Base-by-base conservation (phyloP, 2,329 filamentous ascomycete species). In the Colletotrichum tamarilloi region DNA sequence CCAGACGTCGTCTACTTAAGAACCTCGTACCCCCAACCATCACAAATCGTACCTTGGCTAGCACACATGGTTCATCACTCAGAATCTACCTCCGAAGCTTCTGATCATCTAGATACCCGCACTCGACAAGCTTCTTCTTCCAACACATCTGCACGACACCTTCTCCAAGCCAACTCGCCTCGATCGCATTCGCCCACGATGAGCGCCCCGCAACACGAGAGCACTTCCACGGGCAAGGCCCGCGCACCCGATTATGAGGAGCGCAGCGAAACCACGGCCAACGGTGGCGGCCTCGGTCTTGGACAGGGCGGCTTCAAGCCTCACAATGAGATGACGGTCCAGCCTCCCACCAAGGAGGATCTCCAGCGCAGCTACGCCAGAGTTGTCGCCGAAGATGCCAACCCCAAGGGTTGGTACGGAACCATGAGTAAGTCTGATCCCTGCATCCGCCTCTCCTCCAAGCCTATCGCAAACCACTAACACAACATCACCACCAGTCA, bases 361-460 rank as follows among this genome's bases (percentile, higher is more conserved):
- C 88, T 98, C 12, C 95, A 98, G 85, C 92, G 92, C 70, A 94
- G 90, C 80, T 97, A 97, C 82, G 95, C 94, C 7, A 86, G 84
- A 66, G 83, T 90, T 66, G 85, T 91, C 70, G 89, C 87, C 76
- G 89, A 91, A 65, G 92, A 97, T 76, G 90, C 90, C 38, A 90
- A 90, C 75, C 89, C 90, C 63, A 91, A 95, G 81, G 94, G 94
- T 80, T 98, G 95, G 95, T 99, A 98, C 80, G 95, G 95, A 26
- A 85, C 85, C 74, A 94, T 98, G 92, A 95, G 92, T 94, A 86
- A 77, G 92, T 88, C 12, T 1, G 28, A 55, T 12, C 12, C 32
- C 4, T 35, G 32, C 49, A 59, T 42, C n/a, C n/a, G 5, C 9
- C 22, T 14, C 57, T 7, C 14, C 11, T 14, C 19, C 19, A 38